Conservation (phyloP, 352 stramenopile genomes). For the Aphanomyces invadans region DNA sequence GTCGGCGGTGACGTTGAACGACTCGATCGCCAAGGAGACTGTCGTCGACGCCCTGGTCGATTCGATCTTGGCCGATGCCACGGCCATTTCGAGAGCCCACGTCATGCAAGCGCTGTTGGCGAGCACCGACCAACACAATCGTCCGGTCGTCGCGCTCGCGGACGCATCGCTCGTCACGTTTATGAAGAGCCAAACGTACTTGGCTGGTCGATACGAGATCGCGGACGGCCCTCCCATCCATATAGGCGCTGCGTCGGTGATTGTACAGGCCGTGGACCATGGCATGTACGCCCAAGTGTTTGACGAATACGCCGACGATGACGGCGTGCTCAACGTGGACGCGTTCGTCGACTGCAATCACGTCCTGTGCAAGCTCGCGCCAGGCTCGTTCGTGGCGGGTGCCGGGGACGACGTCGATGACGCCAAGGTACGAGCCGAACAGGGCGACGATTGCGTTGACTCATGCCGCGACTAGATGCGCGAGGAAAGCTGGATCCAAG, state of each 20-base stretch:
- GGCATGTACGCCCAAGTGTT: neutral
- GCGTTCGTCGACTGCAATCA: neutral
- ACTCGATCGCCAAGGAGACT: neutral
- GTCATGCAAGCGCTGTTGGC: neutral
- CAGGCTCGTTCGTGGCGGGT: too few relatives aligned
- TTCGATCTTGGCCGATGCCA: neutral
- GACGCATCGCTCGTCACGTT: neutral
- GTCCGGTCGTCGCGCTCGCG: neutral
- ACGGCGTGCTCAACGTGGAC: neutral
- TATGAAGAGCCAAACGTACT: neutral
- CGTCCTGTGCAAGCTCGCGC: neutral
- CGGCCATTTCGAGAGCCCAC: neutral
- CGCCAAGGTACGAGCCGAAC: too few relatives aligned
- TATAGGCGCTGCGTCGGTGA: neutral
- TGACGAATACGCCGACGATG: neutral
- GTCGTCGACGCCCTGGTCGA: neutral
- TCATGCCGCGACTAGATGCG: too few relatives aligned
- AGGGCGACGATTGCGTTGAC: too few relatives aligned
- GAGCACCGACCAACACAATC: neutral
- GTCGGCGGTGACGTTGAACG: neutral
- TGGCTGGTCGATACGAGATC: neutral
- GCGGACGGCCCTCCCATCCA: neutral
- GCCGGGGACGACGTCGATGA: too few relatives aligned
- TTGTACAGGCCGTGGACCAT: neutral
- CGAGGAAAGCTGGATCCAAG: too few relatives aligned